Evolutionary conservation across 192 early-diverging fungal species (phyloP).

Genomic region (Backusella parvicylindrica): DNA sequence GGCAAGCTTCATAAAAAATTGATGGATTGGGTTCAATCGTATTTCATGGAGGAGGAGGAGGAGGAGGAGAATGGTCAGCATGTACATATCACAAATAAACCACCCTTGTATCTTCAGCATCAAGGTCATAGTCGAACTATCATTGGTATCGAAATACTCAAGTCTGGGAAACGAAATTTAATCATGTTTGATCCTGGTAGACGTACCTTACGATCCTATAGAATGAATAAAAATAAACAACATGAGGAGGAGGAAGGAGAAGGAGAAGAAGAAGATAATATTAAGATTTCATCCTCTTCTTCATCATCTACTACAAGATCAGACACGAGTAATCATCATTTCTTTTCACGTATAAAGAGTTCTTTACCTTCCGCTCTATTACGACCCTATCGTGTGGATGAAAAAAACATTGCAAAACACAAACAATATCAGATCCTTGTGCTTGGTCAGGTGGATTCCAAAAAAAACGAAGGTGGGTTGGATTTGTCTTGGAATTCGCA

Average conservation of each 20-base stretch:
- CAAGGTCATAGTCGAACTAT: conserved; percentile 67
- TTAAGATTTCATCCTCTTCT: background rate
- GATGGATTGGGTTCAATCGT: conserved; percentile 53
- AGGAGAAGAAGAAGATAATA: background rate
- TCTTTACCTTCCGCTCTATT: conserved; percentile 5
- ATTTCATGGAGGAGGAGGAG: conserved; percentile 41
- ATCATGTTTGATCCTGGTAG: conserved; percentile 64
- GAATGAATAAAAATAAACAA: background rate
- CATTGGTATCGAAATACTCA: conserved; percentile 55
- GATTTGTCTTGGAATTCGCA: background rate
- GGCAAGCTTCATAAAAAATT: conserved; percentile 51
- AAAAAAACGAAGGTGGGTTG: background rate
- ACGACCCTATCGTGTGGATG: conserved; percentile 25
- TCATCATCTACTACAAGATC: background rate
- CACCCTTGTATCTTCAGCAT: conserved; percentile 71
- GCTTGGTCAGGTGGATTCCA: conserved; percentile 16
- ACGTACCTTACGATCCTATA: conserved; percentile 12
- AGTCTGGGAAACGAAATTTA: conserved; percentile 37
- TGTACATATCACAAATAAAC: conserved; percentile 41
- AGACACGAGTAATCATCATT: background rate
- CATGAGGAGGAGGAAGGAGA: background rate
- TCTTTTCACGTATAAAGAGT: background rate
- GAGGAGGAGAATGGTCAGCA: background rate
- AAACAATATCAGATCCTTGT: conserved; percentile 35
- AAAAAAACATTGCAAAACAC: conserved; percentile 23